These are phyloP conservation scores for Cyclotella baltica DNA, from an alignment of 108 stramenopile species.

Conservation along the genomic window DNA sequence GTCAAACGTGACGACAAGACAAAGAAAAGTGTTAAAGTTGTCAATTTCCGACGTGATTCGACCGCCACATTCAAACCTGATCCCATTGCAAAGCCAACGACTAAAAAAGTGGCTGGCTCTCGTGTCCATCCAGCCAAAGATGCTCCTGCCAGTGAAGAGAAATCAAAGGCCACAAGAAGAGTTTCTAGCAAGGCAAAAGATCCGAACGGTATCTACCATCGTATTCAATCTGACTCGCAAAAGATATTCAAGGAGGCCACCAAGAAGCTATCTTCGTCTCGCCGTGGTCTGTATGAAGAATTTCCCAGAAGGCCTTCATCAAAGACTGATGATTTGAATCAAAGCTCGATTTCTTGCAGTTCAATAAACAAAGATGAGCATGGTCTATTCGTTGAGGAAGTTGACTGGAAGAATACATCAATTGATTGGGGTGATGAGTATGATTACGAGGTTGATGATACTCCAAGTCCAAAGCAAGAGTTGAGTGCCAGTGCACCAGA, in stretches of 20 bases:
- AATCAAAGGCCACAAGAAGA: no score
- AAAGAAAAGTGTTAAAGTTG: no score
- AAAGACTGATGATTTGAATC: background rate
- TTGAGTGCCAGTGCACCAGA: background rate
- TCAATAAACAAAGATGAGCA: background rate
- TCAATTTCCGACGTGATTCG: no score
- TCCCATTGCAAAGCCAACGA: no score
- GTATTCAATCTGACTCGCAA: no score
- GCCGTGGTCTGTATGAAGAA: background rate
- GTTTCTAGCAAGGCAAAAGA: no score
- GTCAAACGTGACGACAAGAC: background rate
- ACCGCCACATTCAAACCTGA: no score
- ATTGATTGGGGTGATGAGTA: slow-evolving; percentile 31
- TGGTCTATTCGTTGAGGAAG: slow-evolving; percentile 1
- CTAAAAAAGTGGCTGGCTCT: no score
- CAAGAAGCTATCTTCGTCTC: background rate
- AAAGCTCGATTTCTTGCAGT: background rate
- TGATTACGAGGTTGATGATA: background rate
- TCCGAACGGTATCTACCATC: no score
- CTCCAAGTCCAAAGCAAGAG: background rate
- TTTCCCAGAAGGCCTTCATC: background rate
- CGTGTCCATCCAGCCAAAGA: no score
- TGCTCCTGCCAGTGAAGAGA: no score
- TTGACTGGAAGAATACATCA: slow-evolving; percentile 28
- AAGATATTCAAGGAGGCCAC: no score